phyloP scores from a whole-genome alignment of 2,329 filamentous ascomycete species.

The Aspergillus sp. region DNA sequence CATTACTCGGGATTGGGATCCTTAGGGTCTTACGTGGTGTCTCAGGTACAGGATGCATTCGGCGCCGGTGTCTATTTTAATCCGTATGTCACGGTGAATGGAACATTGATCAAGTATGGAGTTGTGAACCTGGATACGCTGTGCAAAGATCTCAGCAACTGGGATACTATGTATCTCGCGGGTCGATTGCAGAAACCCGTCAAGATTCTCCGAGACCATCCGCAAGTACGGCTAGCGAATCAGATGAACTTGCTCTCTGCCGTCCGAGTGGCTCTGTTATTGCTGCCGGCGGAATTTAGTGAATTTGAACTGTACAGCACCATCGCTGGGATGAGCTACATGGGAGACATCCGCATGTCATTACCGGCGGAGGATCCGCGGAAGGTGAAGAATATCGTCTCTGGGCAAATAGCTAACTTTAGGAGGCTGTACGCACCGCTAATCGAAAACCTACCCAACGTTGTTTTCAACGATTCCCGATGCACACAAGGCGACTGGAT shows the following conservation, averaged over 20 bases:
- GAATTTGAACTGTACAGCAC: conserved; percentile 83
- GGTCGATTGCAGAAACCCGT: conserved; percentile 94
- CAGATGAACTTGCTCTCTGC: conserved; percentile 93
- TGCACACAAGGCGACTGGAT: conserved; percentile 55
- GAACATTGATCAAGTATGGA: conserved; percentile 94
- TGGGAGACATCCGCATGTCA: conserved; percentile 93
- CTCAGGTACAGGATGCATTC: conserved; percentile 74
- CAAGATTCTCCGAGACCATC: conserved; percentile 92
- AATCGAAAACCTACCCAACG: conserved; percentile 82
- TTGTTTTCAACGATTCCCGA: conserved; percentile 62
- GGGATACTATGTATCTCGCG: conserved; percentile 94
- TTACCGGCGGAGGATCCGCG: conserved; percentile 81
- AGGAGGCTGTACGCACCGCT: conserved; percentile 82
- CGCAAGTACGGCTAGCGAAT: conserved; percentile 83
- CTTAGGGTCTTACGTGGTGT: conserved; percentile 76
- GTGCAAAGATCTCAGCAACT: conserved; percentile 74
- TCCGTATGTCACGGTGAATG: conserved; percentile 87
- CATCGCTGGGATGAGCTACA: conserved; percentile 86
- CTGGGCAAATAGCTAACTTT: conserved; percentile 85
- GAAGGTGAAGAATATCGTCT: conserved; percentile 91
- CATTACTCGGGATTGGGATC: conserved; percentile 85
- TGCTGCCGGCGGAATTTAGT: conserved; percentile 75
- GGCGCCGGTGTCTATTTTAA: conserved; percentile 98
- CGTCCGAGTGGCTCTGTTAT: conserved; percentile 75
- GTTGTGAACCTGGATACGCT: conserved; percentile 91